A percentile compares a stretch with the other conserved stretches of the same genome.
Conservation (phyloP, 2,329 filamentous ascomycete genomes). For the Sporothrix schenckii region DNA sequence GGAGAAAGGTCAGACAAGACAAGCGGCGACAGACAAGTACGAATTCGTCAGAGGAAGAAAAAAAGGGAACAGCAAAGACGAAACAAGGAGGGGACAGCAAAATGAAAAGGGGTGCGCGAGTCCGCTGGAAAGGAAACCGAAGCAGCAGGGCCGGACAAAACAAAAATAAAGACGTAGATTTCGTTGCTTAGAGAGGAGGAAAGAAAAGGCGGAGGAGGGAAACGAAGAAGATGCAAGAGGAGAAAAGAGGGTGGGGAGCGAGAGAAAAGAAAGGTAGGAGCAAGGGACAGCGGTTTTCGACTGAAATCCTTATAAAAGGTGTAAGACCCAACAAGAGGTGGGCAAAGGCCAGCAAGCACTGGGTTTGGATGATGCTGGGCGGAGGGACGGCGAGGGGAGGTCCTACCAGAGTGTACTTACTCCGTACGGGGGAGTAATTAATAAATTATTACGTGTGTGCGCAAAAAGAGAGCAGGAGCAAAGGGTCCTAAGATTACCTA, state of each 20-base stretch:
- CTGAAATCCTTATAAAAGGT: constrained; percentile 22
- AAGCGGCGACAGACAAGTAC: constrained; percentile 19
- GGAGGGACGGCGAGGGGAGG: constrained; percentile 7
- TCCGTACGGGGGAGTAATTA: too few species aligned
- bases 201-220: constrained; percentile 22
- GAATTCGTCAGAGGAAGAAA: constrained; percentile 12
- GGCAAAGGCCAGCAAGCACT: constrained; percentile 1
- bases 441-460: neutral
- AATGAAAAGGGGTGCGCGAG: constrained; percentile 38
- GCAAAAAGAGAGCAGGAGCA: constrained; percentile 16
- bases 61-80: constrained; percentile 27
- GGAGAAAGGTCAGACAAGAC: constrained; percentile 13
- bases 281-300: constrained; percentile 9
- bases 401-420: neutral
- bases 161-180: constrained; percentile 32
- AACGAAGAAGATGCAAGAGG: constrained; percentile 24
- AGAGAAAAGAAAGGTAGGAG: constrained; percentile 26
- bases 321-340: neutral
- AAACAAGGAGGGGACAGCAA: constrained; percentile 32
- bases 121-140: constrained; percentile 34
- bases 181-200: constrained; percentile 33
- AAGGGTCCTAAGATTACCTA: neutral
- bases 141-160: constrained; percentile 31
- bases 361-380: neutral
- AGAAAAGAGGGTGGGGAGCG: constrained; percentile 26